Evolutionary conservation across 176 grass and related monocot species (phyloP).

Genomic region (maize (Zea mays)): DNA sequence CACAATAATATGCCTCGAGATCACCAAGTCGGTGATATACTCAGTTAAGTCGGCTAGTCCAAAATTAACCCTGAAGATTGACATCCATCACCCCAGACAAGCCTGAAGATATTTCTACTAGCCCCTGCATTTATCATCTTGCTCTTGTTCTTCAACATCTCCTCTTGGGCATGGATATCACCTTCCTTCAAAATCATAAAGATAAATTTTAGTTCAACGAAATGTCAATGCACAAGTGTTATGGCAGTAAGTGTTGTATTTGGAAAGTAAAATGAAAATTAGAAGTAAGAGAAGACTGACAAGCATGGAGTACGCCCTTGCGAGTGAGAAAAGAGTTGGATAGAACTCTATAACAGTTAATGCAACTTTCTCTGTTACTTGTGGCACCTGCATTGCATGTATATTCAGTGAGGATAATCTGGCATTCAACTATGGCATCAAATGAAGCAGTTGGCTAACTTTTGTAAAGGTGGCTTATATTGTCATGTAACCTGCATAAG

Average conservation of each 20-base stretch:
- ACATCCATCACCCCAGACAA: constrained; percentile 55
- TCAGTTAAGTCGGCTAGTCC: not conserved
- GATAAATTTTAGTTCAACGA: not conserved
- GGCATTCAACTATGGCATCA: not conserved
- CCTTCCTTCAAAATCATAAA: constrained; percentile 57
- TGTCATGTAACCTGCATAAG: constrained; percentile 90
- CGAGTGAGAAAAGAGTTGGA: constrained; percentile 69
- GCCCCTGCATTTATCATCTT: constrained; percentile 47
- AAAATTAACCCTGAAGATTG: not conserved
- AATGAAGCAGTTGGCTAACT: not conserved
- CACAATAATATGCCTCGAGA: not conserved
- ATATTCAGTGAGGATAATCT: constrained; percentile 7
- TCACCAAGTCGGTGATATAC: not conserved
- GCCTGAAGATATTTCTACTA: constrained; percentile 82
- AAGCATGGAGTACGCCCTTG: constrained; percentile 60
- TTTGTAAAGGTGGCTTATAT: not conserved
- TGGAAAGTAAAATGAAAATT: constrained; percentile 8
- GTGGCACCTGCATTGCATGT: constrained; percentile 62
- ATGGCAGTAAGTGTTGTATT: not conserved
- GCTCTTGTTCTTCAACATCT: constrained; percentile 77
- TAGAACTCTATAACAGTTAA: constrained; percentile 65
- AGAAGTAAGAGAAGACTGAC: constrained; percentile 43
- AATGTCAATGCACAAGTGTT: constrained; percentile 10
- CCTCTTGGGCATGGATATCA: constrained; percentile 59
- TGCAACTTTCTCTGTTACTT: constrained; percentile 75